Evolutionary conservation across 1,284 basidiomycete genomes (phyloP).

Genomic region (Clitocybe nebularis): DNA sequence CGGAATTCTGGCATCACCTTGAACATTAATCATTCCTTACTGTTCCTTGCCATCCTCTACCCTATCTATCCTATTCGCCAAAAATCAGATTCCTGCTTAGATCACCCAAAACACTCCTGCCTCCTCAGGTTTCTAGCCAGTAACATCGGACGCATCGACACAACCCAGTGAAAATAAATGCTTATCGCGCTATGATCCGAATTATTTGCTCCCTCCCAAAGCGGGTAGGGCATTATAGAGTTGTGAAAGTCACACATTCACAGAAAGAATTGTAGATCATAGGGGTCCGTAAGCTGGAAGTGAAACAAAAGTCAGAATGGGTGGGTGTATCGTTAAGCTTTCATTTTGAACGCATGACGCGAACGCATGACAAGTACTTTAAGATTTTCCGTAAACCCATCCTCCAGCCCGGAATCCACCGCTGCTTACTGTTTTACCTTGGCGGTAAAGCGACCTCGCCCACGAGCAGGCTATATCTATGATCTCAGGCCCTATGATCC

Average conservation of each 20-base stretch:
- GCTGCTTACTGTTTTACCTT: constrained; percentile 87
- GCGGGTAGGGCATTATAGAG: not conserved
- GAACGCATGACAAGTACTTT: not conserved
- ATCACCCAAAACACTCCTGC: too few species aligned
- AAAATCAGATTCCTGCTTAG: too few species aligned
- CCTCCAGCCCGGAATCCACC: constrained; percentile 87
- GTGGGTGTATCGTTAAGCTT: constrained; percentile 73
- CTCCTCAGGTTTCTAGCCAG: too few species aligned
- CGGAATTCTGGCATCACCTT: too few species aligned
- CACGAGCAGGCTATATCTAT: constrained; percentile 93
- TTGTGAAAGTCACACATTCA: constrained; percentile 5
- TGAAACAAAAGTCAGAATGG: constrained; percentile 76
- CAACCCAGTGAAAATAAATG: too few species aligned
- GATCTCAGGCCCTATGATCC: constrained; percentile 87
- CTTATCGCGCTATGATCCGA: too few species aligned
- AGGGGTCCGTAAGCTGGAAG: constrained; percentile 80
- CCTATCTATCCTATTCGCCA: too few species aligned
- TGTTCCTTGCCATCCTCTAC: too few species aligned
- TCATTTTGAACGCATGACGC: not conserved
- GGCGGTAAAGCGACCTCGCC: constrained; percentile 94
- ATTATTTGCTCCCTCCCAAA: not conserved
- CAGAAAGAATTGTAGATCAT: not conserved
- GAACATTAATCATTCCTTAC: too few species aligned
- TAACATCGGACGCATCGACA: too few species aligned
- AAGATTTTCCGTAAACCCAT: constrained; percentile 77